phyloP scores from a whole-genome alignment of 169 alveolate species.

The Cryptosporidium sp. region DNA sequence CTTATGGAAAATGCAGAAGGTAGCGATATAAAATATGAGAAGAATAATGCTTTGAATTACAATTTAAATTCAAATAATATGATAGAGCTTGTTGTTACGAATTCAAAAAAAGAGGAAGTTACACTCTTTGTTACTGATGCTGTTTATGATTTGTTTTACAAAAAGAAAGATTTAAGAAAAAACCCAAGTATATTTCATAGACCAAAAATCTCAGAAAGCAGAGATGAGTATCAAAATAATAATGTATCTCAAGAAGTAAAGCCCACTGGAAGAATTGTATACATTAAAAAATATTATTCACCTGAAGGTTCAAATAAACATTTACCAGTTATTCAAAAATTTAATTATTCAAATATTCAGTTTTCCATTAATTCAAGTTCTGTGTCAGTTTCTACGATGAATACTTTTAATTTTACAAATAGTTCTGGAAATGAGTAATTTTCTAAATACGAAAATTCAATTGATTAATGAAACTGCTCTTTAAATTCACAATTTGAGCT shows the following conservation, averaged over 20 bases:
- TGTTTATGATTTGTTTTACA: conserved; percentile 22
- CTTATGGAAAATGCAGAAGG: background rate
- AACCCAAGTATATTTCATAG: conserved; percentile 49
- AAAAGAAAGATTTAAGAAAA: conserved; percentile 2
- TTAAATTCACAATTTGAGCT: background rate
- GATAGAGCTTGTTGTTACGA: conserved; percentile 39
- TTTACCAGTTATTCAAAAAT: background rate
- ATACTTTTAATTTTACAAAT: background rate
- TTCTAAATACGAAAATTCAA: background rate
- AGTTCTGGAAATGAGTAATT: background rate
- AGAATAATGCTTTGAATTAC: background rate
- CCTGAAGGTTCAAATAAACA: background rate
- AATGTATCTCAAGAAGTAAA: background rate
- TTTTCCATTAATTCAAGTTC: background rate
- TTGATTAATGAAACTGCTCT: background rate
- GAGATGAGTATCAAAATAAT: background rate
- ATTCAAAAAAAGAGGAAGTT: conserved; percentile 34
- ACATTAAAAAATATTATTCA: background rate
- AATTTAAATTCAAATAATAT: background rate
- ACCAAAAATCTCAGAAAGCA: background rate
- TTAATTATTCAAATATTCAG: background rate
- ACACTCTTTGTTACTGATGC: conserved; percentile 6
- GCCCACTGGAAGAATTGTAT: background rate
- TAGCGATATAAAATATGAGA: background rate
- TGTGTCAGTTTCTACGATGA: background rate